A percentile compares a stretch with the other conserved stretches of the same genome.
Conservation (phyloP, 2,329 filamentous ascomycete species). For the Xylaria sp. region DNA sequence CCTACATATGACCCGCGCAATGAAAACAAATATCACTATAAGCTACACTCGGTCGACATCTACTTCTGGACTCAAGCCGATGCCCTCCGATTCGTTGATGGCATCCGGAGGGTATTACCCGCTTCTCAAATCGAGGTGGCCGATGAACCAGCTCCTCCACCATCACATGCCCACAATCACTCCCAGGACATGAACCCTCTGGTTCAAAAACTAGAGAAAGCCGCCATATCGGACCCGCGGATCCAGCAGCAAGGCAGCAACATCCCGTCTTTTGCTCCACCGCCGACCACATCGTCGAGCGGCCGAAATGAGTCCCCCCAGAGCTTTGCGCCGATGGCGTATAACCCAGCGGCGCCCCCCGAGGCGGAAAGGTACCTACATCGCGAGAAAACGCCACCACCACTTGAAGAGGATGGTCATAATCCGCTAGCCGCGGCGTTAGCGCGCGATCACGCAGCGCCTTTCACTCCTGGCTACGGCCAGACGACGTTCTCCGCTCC, state of each 20-base stretch:
- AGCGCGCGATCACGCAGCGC: conserved; percentile 65
- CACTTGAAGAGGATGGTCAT: conserved; percentile 68
- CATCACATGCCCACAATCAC: conserved; percentile 50
- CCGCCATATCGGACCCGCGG: conserved; percentile 71
- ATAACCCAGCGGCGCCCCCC: conserved; percentile 82
- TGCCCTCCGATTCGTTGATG: conserved; percentile 76
- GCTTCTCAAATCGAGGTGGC: conserved; percentile 69
- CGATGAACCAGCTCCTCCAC: conserved; percentile 69
- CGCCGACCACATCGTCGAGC: conserved; percentile 53
- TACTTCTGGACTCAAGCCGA: conserved; percentile 84
- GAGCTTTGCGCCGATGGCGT: conserved; percentile 73
- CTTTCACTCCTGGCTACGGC: conserved; percentile 61
- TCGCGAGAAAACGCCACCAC: conserved; percentile 82
- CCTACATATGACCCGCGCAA: conserved; percentile 78
- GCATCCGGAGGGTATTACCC: conserved; percentile 73
- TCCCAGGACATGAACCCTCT: conserved; percentile 70
- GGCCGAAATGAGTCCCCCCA: conserved; percentile 51
- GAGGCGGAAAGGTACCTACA: conserved; percentile 77
- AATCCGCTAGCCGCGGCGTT: conserved; percentile 70
- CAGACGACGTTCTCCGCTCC: conserved; percentile 56
- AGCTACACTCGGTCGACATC: conserved; percentile 78
- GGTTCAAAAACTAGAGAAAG: conserved; percentile 78
- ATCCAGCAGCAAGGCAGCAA: conserved; percentile 48
- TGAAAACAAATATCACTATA: conserved; percentile 82
- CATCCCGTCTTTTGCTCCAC: conserved; percentile 54